Evolutionary conservation across 345 rosid genomes (phyloP), one percentile per base, ranked within the genome.

Genomic region (Salix dunnii): DNA sequence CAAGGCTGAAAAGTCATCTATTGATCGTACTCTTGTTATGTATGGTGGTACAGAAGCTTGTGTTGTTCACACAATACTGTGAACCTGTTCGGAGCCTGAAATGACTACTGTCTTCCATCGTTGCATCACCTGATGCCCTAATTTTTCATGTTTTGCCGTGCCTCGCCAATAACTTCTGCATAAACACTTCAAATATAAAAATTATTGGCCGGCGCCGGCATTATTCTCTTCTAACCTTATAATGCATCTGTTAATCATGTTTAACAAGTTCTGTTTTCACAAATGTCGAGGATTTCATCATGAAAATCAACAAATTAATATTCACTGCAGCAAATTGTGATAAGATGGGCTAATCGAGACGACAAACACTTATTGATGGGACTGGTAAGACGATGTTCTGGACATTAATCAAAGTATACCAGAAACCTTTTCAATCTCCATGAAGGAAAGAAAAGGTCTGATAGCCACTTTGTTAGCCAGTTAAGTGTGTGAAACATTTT

Each of bases 31-130:
- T 65, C 40, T 74, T 62, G 30, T 30, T 65, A 69, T 73, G 30
- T 35, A 46, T 42, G 31, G 70, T 14, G 61, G 31, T 27, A 16
- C 48, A 69, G 35, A 4, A 71, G 46, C 70, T 58, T 73, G 76
- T 71, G 42, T 27, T 79, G 53, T 60, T 42, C 51, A n/a, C 25
- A 18, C 2, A 23, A 51, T 73, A 55, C 71, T 69, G 70, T 70
- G 20, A 55, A 60, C 11, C 28, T 80, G 74, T 68, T 71, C 25
- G 73, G 51, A 20, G 63, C 67, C 76, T 61, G 48, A 62, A 40
- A 67, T 21, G 40, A 31, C 53, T 27, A 23, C 21, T 28, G 23
- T 23, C 28, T 58, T 58, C 4, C 28, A 58, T 58, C 3, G 2
- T 23, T 23, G 28, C 14, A 58, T 23, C 28, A 23, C 10, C 16